Evolutionary conservation across 2,329 filamentous ascomycete genomes (phyloP).

Genomic region (Fonsecaea erecta): DNA sequence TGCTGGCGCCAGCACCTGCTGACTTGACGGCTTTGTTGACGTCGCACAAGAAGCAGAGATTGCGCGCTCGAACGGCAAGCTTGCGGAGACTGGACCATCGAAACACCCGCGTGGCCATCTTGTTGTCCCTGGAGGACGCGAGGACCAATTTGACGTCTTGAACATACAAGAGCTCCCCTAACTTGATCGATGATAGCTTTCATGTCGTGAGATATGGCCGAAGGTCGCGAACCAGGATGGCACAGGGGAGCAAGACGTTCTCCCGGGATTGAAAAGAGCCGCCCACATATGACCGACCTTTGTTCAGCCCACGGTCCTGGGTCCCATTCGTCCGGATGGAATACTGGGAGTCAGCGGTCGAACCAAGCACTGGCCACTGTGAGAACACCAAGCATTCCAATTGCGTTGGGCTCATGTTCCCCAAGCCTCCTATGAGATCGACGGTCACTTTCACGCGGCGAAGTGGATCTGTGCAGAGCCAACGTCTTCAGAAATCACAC

Average conservation of each 20-base stretch:
- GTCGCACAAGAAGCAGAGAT: not conserved
- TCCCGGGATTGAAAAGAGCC: not conserved
- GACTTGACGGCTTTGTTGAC: not conserved
- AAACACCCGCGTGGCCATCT: not conserved
- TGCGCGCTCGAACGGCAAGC: slow-evolving; percentile 8
- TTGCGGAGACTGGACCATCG: slow-evolving; percentile 3
- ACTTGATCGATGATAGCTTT: not conserved
- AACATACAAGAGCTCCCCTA: not conserved
- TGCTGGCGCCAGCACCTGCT: too few relatives aligned
- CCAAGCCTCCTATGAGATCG: not conserved
- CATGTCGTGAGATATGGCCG: not conserved
- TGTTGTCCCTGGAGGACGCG: not conserved
- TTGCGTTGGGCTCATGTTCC: not conserved
- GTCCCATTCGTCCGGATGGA: slow-evolving; percentile 1
- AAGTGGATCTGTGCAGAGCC: not conserved
- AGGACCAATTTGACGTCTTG: slow-evolving; percentile 5
- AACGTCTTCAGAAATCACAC: not conserved
- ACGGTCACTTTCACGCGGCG: not conserved
- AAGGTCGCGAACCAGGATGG: not conserved
- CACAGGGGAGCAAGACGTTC: not conserved
- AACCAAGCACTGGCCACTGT: slow-evolving; percentile 7
- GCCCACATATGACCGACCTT: not conserved
- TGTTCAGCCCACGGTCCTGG: not conserved
- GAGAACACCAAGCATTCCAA: not conserved
- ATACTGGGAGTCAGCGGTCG: not conserved